phyloP scores from a whole-genome alignment of 2,329 filamentous ascomycete genomes.

The Bipolaris zeicola region DNA sequence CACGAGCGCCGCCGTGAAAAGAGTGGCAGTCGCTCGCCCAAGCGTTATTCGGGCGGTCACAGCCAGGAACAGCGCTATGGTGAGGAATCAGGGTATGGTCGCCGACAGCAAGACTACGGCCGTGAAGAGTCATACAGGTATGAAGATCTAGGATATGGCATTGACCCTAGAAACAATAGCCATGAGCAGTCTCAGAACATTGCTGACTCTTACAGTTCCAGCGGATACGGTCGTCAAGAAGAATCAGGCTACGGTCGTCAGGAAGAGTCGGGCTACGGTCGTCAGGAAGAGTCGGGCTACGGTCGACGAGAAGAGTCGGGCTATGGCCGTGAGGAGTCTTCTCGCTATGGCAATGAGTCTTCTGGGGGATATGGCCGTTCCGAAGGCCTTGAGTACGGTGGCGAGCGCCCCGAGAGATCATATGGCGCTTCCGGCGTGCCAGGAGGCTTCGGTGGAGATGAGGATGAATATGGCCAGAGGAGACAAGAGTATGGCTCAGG shows the following conservation, averaged over 20 bases:
- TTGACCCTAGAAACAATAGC: background rate
- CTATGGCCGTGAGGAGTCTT: slow-evolving; percentile 3
- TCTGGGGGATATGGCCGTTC: slow-evolving; percentile 21
- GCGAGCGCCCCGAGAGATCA: slow-evolving; percentile 15
- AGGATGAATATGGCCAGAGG: slow-evolving; percentile 22
- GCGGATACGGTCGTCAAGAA: slow-evolving; percentile 13
- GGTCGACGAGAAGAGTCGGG: slow-evolving; percentile 5
- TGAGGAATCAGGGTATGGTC: slow-evolving; percentile 19
- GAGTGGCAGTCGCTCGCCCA: slow-evolving; percentile 30
- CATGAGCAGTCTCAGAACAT: background rate
- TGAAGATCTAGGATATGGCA: slow-evolving; percentile 1
- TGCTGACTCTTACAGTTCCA: slow-evolving; percentile 7
- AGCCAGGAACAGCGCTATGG: slow-evolving; percentile 35
- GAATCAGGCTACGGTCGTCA: slow-evolving; percentile 11
- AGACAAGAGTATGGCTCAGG: slow-evolving; percentile 27
- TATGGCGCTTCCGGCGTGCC: slow-evolving; percentile 19
- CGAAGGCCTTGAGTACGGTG: slow-evolving; percentile 17
- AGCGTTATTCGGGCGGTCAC: slow-evolving; percentile 31
- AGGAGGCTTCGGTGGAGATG: slow-evolving; percentile 20
- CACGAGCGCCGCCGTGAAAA: slow-evolving; percentile 26
- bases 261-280: slow-evolving; percentile 12
- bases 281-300: slow-evolving; percentile 11
- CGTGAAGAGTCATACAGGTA: slow-evolving; percentile 11
- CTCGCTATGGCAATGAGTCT: slow-evolving; percentile 5
- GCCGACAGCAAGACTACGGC: slow-evolving; percentile 17